Base-by-base conservation (phyloP, 1,139 yeast species). In the Blastobotrys petasosporus region DNA sequence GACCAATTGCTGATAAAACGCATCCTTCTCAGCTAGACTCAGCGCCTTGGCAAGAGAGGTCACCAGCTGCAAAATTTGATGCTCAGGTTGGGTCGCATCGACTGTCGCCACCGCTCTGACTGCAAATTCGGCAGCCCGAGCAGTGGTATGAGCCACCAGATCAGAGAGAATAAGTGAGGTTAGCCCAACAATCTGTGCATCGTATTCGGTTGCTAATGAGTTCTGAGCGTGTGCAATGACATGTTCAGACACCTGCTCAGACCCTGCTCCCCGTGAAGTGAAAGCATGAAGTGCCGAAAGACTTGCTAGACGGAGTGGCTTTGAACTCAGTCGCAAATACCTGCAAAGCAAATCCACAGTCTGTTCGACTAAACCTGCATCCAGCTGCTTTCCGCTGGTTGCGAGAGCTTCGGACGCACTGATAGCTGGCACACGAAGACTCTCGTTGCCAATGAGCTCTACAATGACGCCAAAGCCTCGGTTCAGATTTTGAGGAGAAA, bases 361-460 rank as follows among this genome's bases (percentile, higher is more conserved):
- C 10, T 48, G 41, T 2, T 42, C 39, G 5, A 55, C 47, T 64
- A 62, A 59, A 2, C 44, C 39, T 2, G 45, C 34, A n/a, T 43
- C 34, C 16, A 54, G 20, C 20, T 34, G 37, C 7, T 41, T 29
- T 38, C 30, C 39, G 10, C 44, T 42, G 8, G 37, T 38, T 10
- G 54, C 48, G 2, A 41, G 46, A 11, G 45, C 45, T 9, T 57
- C 60, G 29, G 62, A 54, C 1, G 65, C 58, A 3, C 45, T 51
- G 25, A 62, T 48, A 2, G 62, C 57, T 2, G 54, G 52, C 29
- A 57, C 42, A 9, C 67, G 55, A 32, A 66, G 54, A 2, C 62
- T 52, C 44, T 65, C 69, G 41, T 62, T 63, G 32, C 52, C 47
- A 13, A 64, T 50, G 15, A 62, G 52, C 11, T 55, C 59, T 16